These are phyloP conservation scores for Pseudogymnoascus sp. DNA, from an alignment of 2,329 filamentous ascomycete genomes.

Conservation along the genomic window DNA sequence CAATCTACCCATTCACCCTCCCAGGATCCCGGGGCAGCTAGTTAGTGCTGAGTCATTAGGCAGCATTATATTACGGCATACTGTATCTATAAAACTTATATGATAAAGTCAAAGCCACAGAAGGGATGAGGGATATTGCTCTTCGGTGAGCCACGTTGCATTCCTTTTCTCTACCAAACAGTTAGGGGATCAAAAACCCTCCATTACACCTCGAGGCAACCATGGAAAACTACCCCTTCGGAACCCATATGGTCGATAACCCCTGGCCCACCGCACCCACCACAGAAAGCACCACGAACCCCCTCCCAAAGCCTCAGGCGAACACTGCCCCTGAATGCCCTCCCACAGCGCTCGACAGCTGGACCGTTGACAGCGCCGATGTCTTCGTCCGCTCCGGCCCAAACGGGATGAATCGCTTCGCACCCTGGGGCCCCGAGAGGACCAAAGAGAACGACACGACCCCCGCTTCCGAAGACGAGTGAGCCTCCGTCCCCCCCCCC, in stretches of 20 bases:
- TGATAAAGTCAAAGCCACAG: not conserved
- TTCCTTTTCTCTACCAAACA: not conserved
- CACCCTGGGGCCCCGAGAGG: not conserved
- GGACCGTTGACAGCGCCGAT: not conserved
- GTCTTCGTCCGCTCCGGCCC: not conserved
- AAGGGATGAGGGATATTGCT: not conserved
- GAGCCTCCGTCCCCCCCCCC: not conserved
- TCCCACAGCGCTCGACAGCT: not conserved
- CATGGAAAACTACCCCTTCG: not conserved
- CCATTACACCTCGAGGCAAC: not conserved
- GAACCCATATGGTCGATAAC: not conserved
- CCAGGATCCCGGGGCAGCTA: not conserved
- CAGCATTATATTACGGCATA: not conserved
- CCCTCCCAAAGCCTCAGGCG: not conserved
- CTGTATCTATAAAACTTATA: not conserved
- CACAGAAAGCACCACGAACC: not conserved
- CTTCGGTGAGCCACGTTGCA: not conserved
- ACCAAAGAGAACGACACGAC: not conserved
- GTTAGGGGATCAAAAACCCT: not conserved
- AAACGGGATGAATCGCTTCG: not conserved
- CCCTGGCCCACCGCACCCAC: not conserved
- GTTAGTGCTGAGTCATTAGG: not conserved
- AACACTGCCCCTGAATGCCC: not conserved
- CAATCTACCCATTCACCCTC: not conserved
- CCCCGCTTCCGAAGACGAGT: not conserved